A percentile compares a stretch with the other conserved stretches of the same genome.
These are phyloP conservation scores for Erodium texanum DNA, from an alignment of 441 rosid genomes.

Conservation along the genomic window DNA sequence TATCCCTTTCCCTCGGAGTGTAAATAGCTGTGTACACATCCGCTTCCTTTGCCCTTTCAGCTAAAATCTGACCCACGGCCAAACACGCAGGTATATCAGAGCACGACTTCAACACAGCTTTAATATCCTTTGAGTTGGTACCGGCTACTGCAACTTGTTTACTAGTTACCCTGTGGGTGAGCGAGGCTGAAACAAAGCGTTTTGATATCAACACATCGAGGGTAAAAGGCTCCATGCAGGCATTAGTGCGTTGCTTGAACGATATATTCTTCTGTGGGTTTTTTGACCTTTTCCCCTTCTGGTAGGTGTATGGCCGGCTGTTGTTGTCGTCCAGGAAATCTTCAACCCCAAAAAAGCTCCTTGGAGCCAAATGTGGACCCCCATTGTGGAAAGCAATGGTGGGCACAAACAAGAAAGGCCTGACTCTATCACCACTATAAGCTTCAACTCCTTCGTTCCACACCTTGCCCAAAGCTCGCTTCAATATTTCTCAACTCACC, in stretches of 20 bases:
- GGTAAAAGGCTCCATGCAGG: slow-evolving; percentile 86
- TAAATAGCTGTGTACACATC: slow-evolving; percentile 73
- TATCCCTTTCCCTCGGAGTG: slow-evolving; percentile 78
- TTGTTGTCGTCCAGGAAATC: slow-evolving; percentile 81
- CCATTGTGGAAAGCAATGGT: slow-evolving; percentile 37
- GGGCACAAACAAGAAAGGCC: slow-evolving; percentile 34
- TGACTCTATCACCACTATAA: slow-evolving; percentile 28
- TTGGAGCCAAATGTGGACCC: slow-evolving; percentile 51
- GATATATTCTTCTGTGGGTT: slow-evolving; percentile 68
- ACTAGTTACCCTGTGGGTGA: slow-evolving; percentile 75
- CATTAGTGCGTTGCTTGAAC: slow-evolving; percentile 73
- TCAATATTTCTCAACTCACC: slow-evolving; percentile 32
- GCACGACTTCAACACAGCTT: slow-evolving; percentile 65
- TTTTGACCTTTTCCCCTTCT: slow-evolving; percentile 60
- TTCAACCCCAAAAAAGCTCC: slow-evolving; percentile 93
- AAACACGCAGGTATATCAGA: slow-evolving; percentile 79
- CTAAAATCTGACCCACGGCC: slow-evolving; percentile 57
- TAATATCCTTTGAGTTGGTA: slow-evolving; percentile 81
- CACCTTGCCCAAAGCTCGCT: slow-evolving; percentile 38
- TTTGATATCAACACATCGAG: slow-evolving; percentile 77
- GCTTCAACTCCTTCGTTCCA: slow-evolving; percentile 19
- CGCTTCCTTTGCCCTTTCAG: slow-evolving; percentile 78
- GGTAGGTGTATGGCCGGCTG: slow-evolving; percentile 74
- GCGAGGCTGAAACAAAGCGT: slow-evolving; percentile 79
- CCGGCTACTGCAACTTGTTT: slow-evolving; percentile 91